phyloP scores from a whole-genome alignment of 2,329 filamentous ascomycete genomes.

The Trichoderma atrobrunneum region DNA sequence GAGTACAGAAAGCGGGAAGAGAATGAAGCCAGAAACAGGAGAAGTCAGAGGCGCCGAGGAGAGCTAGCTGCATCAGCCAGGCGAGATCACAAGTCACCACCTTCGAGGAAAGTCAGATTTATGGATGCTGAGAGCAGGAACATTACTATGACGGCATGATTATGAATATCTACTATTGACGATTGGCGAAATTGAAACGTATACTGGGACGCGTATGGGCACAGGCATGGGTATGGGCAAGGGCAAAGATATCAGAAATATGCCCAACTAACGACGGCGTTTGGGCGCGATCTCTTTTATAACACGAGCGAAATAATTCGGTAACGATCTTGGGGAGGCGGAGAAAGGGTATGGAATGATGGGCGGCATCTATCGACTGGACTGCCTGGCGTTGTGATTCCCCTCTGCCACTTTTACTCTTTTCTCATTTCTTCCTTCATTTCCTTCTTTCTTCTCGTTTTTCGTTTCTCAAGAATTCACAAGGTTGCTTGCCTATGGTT shows the following conservation, averaged over 20 bases:
- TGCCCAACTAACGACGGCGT: neutral
- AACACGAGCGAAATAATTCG: neutral
- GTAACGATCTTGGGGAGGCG: neutral
- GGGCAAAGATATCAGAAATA: neutral
- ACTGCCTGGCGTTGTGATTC: neutral
- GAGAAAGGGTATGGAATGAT: neutral
- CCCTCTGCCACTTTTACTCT: neutral
- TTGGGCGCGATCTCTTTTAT: neutral
- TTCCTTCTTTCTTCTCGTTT: neutral
- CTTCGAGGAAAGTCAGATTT: conserved; percentile 40
- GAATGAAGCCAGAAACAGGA: conserved; percentile 54
- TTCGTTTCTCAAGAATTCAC: neutral
- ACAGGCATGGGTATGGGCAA: neutral
- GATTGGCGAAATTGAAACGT: neutral
- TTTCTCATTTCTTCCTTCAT: neutral
- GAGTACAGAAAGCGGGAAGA: conserved; percentile 62
- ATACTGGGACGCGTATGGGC: neutral
- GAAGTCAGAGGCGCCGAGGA: conserved; percentile 50
- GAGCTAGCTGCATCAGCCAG: conserved; percentile 28
- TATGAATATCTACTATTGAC: neutral
- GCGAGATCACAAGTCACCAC: conserved; percentile 27
- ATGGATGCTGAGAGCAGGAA: conserved; percentile 39
- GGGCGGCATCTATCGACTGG: neutral
- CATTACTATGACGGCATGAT: conserved; percentile 32
- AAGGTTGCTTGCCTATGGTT: neutral